These are phyloP conservation scores for Neurospora sublineolata DNA, from an alignment of 495 filamentous ascomycete species.

Conservation along the genomic window DNA sequence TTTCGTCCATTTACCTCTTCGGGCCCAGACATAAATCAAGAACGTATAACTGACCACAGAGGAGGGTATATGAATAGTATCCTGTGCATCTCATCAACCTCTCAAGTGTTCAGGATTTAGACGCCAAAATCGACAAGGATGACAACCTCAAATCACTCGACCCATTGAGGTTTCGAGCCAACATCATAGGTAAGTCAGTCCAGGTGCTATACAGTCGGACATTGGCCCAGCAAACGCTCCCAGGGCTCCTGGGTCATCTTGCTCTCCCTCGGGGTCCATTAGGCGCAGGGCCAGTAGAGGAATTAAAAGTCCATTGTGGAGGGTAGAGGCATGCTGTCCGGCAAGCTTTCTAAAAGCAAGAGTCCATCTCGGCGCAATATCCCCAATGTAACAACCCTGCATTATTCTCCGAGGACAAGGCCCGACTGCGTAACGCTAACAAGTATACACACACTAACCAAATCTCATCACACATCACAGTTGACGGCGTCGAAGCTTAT, in stretches of 20 bases:
- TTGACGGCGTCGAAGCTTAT: constrained; percentile 28
- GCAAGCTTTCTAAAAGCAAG: neutral
- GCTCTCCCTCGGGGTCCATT: neutral
- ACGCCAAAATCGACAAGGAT: constrained; percentile 41
- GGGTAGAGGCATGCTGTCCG: neutral
- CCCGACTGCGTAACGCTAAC: neutral
- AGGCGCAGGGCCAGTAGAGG: neutral
- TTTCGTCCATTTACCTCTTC: neutral
- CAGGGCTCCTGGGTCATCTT: neutral
- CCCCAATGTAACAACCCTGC: neutral
- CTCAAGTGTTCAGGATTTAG: constrained; percentile 57
- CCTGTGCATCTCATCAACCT: constrained; percentile 74
- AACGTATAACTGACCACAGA: neutral
- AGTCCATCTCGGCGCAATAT: neutral
- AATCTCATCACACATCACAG: constrained; percentile 6
- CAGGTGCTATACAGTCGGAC: neutral
- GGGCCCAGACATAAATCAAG: neutral
- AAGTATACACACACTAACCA: neutral
- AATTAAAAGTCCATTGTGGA: neutral
- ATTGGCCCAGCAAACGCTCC: neutral
- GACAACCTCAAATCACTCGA: constrained; percentile 39
- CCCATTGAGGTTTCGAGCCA: constrained; percentile 67
- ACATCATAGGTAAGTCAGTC: constrained; percentile 52
- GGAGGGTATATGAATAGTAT: constrained; percentile 37
- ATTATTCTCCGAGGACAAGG: neutral